Evolutionary conservation across 2,329 filamentous ascomycete genomes (phyloP), one percentile per base, ranked within the genome.

Genomic region (Gnomoniopsis smithogilvyi): DNA sequence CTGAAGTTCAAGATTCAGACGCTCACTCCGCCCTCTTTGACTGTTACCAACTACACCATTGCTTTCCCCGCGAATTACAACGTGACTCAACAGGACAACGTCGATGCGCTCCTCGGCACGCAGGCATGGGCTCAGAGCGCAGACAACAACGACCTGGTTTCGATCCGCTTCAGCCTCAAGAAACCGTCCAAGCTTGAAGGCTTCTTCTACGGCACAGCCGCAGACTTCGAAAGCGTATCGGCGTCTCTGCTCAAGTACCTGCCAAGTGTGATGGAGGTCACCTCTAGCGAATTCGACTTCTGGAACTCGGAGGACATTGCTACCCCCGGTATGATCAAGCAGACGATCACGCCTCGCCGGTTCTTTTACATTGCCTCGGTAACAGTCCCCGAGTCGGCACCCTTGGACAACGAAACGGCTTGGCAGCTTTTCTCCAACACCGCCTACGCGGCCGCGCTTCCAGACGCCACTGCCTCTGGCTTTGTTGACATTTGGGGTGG

Each of bases 281-380:
- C 17, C 24, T 11, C 55, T 14, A 46, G 22, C 38, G 24, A 57
- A 41, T 7, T 22, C 55, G n/a, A 47, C 30, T 57, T 51, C 48
- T 57, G 55, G 55, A 30, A 24, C 55, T 57, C 55, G 1, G 55
- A 57, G 55, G 48, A 57, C 10, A 49, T 47, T 49, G 26, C 24
- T 24, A 57, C 55, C 0, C 55, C 55, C 0, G 55, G 55, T 2
- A 36, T 57, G 19, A 36, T 26, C 14, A 7, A 24, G 24, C 10
- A 57, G 55, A 36, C 48, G n/a, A 36, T 51, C 48, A 51, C 55
- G 6, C 1, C 15, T 19, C 55, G 55, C 24, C 55, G 55, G n/a
- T 57, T 51, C 48, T 57, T 57, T 38, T 57, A 57, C 55, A 57
- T 57, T 38, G 11, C 55, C 14, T 57, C 55, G 15, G 48, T 57